Conservation (phyloP, 169 alveolate species). For the Plasmodium chabaudi region DNA sequence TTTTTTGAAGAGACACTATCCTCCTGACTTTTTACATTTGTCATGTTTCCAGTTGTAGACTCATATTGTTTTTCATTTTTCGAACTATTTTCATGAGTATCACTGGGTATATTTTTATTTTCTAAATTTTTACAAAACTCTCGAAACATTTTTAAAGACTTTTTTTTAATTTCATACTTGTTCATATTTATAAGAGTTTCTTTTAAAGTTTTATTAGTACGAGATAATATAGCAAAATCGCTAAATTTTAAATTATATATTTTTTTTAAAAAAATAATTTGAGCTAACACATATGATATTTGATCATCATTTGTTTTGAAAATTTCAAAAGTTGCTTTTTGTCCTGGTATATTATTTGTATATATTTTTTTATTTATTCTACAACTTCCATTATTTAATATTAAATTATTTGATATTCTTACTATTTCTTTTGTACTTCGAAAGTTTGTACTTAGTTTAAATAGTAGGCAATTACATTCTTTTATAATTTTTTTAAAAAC, state of each 20-base stretch:
- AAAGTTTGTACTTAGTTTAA: slow-evolving; percentile 78
- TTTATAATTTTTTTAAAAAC: slow-evolving; percentile 74
- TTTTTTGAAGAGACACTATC: too few relatives aligned
- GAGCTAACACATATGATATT: slow-evolving; percentile 75
- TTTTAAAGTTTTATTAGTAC: slow-evolving; percentile 79
- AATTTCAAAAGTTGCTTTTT: slow-evolving; percentile 72
- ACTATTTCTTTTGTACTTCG: slow-evolving; percentile 82
- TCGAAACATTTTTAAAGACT: slow-evolving; percentile 14
- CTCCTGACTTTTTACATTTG: background rate
- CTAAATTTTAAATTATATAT: slow-evolving; percentile 79
- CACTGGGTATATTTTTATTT: background rate
- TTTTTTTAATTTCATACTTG: slow-evolving; percentile 19
- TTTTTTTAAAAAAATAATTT: slow-evolving; percentile 71
- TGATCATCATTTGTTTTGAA: slow-evolving; percentile 78
- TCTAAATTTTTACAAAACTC: background rate
- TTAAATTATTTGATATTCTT: slow-evolving; percentile 60
- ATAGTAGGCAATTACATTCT: slow-evolving; percentile 41
- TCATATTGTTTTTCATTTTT: background rate
- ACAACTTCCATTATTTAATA: slow-evolving; percentile 53
- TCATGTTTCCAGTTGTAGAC: background rate
- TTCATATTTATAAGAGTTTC: slow-evolving; percentile 31
- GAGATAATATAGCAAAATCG: slow-evolving; percentile 84
- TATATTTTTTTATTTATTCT: slow-evolving; percentile 77
- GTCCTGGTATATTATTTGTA: slow-evolving; percentile 76
- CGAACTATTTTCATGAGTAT: background rate